Percentiles rank a stretch among this genome's conserved stretches.
Evolutionary conservation across 805 yeast genomes (phyloP).

Genomic region (Candida morakotiae): DNA sequence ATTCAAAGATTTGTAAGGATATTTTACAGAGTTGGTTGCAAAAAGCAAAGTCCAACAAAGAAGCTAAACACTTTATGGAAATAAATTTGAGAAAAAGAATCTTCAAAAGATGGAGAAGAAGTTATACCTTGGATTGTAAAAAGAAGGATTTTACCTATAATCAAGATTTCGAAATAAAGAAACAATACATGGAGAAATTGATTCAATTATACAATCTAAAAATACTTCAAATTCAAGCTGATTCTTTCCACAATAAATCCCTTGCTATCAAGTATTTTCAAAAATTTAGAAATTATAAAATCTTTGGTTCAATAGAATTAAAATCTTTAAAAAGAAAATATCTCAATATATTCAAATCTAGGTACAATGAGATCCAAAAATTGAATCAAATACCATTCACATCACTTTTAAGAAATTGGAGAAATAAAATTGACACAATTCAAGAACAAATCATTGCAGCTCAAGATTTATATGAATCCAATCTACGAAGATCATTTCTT

Average conservation of each 20-base stretch:
- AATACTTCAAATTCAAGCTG: conserved; percentile 10
- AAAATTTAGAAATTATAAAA: neutral
- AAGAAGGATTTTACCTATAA: too few species aligned
- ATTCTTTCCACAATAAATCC: conserved; percentile 4
- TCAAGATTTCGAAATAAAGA: too few species aligned
- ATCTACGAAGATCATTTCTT: neutral
- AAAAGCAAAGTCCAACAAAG: neutral
- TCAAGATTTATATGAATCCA: neutral
- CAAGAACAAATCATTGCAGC: neutral
- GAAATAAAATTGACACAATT: neutral
- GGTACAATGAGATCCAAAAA: neutral
- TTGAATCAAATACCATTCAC: neutral
- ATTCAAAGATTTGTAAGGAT: conserved; percentile 7
- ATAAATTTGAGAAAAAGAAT: conserved; percentile 1
- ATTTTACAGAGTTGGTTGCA: conserved; percentile 5
- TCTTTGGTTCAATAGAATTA: neutral
- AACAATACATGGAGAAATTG: neutral
- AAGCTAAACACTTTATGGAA: neutral
- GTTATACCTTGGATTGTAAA: conserved; percentile 1
- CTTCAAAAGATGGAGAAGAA: conserved; percentile 13
- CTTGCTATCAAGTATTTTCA: neutral
- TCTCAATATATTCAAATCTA: neutral
- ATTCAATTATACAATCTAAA: neutral
- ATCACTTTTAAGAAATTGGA: neutral
- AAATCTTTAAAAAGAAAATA: conserved; percentile 4